Evolutionary conservation across 257 asterid species (phyloP).

Genomic region (Solanum virginianum): DNA sequence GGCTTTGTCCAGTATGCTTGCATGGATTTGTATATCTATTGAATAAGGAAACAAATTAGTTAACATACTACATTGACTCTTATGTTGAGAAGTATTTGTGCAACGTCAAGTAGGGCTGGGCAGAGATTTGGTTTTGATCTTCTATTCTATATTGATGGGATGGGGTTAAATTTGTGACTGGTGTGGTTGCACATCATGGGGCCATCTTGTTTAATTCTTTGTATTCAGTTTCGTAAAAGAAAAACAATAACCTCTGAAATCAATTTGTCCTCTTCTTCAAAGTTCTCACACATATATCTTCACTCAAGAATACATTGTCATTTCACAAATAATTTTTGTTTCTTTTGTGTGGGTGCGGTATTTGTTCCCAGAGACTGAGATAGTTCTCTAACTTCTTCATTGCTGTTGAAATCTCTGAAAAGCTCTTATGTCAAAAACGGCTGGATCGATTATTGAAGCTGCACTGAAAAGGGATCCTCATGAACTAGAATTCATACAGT

Average conservation of each 20-base stretch:
- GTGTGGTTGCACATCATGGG: not conserved
- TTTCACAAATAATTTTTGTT: not conserved
- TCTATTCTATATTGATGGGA: not conserved
- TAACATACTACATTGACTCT: not conserved
- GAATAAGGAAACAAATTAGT: not conserved
- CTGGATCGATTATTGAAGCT: constrained; percentile 98
- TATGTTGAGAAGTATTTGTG: not conserved
- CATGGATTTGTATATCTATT: not conserved
- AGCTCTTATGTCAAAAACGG: constrained; percentile 97
- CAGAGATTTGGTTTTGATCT: not conserved
- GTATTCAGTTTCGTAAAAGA: not conserved
- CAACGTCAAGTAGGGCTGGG: not conserved
- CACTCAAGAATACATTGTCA: not conserved
- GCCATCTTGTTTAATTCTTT: not conserved
- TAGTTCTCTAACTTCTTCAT: constrained; percentile 8
- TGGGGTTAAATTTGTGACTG: not conserved
- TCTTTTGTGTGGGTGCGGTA: not conserved
- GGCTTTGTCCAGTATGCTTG: not conserved
- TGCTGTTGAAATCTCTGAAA: constrained; percentile 26
- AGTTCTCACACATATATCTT: not conserved
- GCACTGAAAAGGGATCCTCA: constrained; percentile 93
- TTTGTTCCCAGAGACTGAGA: not conserved
- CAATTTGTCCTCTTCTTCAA: not conserved
- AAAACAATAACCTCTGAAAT: not conserved
- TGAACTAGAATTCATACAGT: constrained; percentile 87